Base-by-base conservation (phyloP, 176 grass and related monocot genomes). In the Thalia dealbata region DNA sequence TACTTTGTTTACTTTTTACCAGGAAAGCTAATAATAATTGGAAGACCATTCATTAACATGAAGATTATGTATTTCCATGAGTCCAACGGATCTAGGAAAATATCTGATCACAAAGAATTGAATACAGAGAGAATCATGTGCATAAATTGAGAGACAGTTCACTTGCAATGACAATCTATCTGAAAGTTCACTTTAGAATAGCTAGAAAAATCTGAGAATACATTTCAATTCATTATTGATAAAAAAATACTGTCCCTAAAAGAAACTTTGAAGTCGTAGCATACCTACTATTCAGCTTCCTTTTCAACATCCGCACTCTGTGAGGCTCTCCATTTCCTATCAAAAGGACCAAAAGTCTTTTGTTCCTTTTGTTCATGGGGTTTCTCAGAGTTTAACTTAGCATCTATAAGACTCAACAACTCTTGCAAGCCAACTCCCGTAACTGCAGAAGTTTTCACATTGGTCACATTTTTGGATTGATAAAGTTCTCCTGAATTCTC, bases 311-410 rank as follows among this genome's bases (percentile, higher is more conserved):
- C 78, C 65, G 64, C 70, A 74, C 44, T 56, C 50, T 28, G 67
- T 73, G 42, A 77, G 52, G 88, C 87, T 77, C 89, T 88, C 93
- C 89, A 96, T 85, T 96, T 92, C 77, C 82, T 89, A 84, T 96
- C 82, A 55, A 86, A 88, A 84, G 78, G 75, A 7, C 85, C 87
- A 35, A 84, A 81, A 78, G 76, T 88, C 84, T 83, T 90, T 59
- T 86, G 80, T 74, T 88, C 82, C 84, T 83, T 90, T 59, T 86
- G 80, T 74, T 88, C 82, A 79, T 82, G 30, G 3, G 71, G 75
- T 88, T 81, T 82, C 72, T 90, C 77, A 73, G 78, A 61, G 61
- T 46, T 87, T 30, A 96, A 46, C 75, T 90, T 96, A 32, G 52
- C 27, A 77, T 96, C 93, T 65, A 96, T 92, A 35, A 90, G 51